These are phyloP conservation scores for Sistotremastrum niveocremeum DNA, from an alignment of 768 basidiomycete species.

Conservation along the genomic window DNA sequence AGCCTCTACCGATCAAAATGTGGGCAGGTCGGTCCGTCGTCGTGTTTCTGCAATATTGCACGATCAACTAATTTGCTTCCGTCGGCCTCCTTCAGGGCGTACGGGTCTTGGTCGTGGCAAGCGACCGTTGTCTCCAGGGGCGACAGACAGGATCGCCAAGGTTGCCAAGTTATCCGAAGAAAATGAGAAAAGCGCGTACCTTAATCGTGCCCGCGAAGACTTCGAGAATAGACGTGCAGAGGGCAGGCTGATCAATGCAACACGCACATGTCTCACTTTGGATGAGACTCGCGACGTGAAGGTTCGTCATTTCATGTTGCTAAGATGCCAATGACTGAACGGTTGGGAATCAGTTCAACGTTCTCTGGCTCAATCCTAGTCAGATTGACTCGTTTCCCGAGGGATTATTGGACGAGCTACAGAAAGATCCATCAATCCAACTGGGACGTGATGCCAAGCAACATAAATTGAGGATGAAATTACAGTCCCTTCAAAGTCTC, in stretches of 20 bases:
- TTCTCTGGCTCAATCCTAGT: constrained; percentile 63
- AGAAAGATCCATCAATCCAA: constrained; percentile 21
- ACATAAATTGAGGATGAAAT: constrained; percentile 13
- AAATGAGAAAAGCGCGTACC: constrained; percentile 42
- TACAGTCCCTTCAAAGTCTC: constrained; percentile 44
- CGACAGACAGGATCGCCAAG: constrained; percentile 54
- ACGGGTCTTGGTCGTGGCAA: constrained; percentile 48
- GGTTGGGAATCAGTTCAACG: constrained; percentile 48
- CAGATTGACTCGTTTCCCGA: constrained; percentile 52
- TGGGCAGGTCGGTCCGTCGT: constrained; percentile 53
- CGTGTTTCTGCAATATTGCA: background rate
- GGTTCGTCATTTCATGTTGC: constrained; percentile 26
- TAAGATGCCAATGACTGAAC: too few relatives aligned
- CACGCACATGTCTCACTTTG: constrained; percentile 57
- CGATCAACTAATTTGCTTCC: background rate
- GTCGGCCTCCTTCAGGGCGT: constrained; percentile 38
- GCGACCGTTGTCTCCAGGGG: constrained; percentile 50
- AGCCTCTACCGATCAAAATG: constrained; percentile 65
- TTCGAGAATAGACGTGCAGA: constrained; percentile 69
- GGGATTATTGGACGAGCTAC: constrained; percentile 46
- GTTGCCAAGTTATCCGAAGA: constrained; percentile 53
- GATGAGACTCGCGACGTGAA: constrained; percentile 61
- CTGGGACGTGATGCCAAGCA: constrained; percentile 7
- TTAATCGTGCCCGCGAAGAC: constrained; percentile 56
- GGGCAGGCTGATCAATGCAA: constrained; percentile 53